Conservation (phyloP, 2,329 filamentous ascomycete species). For the Exophiala dermatitidis region DNA sequence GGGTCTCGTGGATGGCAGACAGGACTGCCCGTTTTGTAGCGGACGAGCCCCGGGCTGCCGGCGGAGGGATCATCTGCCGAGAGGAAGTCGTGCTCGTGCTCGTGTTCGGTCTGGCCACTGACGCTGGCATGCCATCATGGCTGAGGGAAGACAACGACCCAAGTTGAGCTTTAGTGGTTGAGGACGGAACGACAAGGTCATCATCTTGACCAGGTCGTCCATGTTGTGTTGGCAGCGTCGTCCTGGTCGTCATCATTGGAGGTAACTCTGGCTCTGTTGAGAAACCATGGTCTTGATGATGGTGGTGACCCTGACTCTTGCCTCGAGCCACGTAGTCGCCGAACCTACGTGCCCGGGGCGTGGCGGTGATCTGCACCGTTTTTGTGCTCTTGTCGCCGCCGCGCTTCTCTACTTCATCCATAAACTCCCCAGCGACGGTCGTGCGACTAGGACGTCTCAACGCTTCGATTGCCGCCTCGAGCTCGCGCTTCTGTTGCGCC, state of each 20-base stretch:
- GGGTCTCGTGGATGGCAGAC: conserved; percentile 35
- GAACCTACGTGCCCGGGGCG: conserved; percentile 37
- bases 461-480: conserved; percentile 43
- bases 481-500: conserved; percentile 42
- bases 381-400: conserved; percentile 34
- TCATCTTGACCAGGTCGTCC: conserved; percentile 6
- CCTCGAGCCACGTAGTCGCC: conserved; percentile 24
- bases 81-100: not conserved
- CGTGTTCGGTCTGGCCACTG: no score
- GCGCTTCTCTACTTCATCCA: conserved; percentile 37
- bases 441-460: conserved; percentile 43
- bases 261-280: conserved; percentile 14
- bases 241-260: conserved; percentile 9
- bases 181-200: conserved; percentile 24
- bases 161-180: conserved; percentile 28
- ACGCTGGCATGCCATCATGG: no score
- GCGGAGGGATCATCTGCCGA: not conserved
- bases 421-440: conserved; percentile 41
- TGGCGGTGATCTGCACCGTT: conserved; percentile 45
- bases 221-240: not conserved
- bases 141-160: not conserved
- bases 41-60: conserved; percentile 2
- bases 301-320: not conserved
- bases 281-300: not conserved
- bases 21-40: conserved; percentile 23